A percentile compares a stretch with the other conserved stretches of the same genome.
phyloP scores from a whole-genome alignment of 2,329 filamentous ascomycete species.

The Neofusicoccum laricinum region DNA sequence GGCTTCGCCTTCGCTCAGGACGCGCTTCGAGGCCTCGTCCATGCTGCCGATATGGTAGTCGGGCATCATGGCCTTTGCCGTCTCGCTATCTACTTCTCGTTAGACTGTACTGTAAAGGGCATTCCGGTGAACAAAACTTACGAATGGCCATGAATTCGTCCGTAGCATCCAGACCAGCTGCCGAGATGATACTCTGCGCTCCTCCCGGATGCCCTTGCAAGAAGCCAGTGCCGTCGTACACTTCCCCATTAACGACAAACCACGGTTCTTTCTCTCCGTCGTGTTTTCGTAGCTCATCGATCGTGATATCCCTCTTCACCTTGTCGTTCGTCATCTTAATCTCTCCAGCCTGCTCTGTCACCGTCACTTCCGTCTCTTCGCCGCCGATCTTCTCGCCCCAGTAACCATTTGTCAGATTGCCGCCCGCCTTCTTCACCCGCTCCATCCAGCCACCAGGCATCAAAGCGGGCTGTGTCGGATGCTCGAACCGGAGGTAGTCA shows the following conservation, averaged over 20 bases:
- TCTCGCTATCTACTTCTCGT: slow-evolving; percentile 70
- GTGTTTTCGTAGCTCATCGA: slow-evolving; percentile 71
- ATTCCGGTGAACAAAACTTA: slow-evolving; percentile 47
- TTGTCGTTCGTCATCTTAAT: slow-evolving; percentile 75
- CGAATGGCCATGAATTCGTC: slow-evolving; percentile 93
- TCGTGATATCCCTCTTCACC: slow-evolving; percentile 60
- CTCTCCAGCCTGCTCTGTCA: slow-evolving; percentile 56
- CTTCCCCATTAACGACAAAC: slow-evolving; percentile 86
- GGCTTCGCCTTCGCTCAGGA: slow-evolving; percentile 50
- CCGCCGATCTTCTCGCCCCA: slow-evolving; percentile 74
- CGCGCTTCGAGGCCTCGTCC: slow-evolving; percentile 55
- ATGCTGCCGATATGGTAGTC: slow-evolving; percentile 80
- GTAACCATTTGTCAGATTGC: slow-evolving; percentile 74
- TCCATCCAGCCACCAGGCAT: slow-evolving; percentile 92
- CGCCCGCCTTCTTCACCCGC: slow-evolving; percentile 76
- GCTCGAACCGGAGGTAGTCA: slow-evolving; percentile 70
- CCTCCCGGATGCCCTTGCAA: slow-evolving; percentile 82
- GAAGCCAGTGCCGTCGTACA: slow-evolving; percentile 82
- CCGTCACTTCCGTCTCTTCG: slow-evolving; percentile 42
- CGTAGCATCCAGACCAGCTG: slow-evolving; percentile 75
- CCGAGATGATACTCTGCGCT: slow-evolving; percentile 76
- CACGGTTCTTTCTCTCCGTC: slow-evolving; percentile 66
- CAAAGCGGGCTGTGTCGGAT: slow-evolving; percentile 78
- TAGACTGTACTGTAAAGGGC: slow-evolving; percentile 21
- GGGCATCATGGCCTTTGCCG: slow-evolving; percentile 86